Evolutionary conservation across 148 eudicot genomes (phyloP), one percentile per base, ranked within the genome.

Genomic region (Nyssa sinensis): DNA sequence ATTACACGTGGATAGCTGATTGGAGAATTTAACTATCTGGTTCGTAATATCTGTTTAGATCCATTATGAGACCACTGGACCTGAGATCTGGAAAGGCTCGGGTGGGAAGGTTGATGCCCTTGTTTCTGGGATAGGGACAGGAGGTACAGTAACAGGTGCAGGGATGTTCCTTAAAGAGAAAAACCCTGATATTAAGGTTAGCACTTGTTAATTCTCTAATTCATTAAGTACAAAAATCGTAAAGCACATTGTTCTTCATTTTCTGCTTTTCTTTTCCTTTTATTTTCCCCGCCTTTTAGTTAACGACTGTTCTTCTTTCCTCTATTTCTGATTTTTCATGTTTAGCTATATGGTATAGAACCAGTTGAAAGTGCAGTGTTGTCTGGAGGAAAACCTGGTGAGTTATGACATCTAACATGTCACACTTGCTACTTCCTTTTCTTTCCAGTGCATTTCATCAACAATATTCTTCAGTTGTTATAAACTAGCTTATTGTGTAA

Each of bases 41-140:
- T n/a, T 60, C 31, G 29, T 44, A 13, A 29, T 24, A 34, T 60
- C 24, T 76, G 27, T 82, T 31, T 72, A 94, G 98, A 70, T 80
- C 64, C 98, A 94, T 77, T 92, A 78, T 73, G 92, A 90, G 64
- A 92, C 92, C 21, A 92, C 97, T 27, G 98, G 98, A 62, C 98
- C 98, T 4, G 98, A 94, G 75, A 85, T 94, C 41, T 94, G 98
- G 98, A 89, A 75, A 33, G 85, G 75, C 23, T 74, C 92, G 1
- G 79, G 78, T 58, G 97, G 96, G 55, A 80, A 90, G 82, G 77
- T 94, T 65, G 97, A 90, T 86, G 89, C 81, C 7, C 72, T 94
- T 64, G 91, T 94, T 60, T 79, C 86, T 55, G 90, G 97, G 44
- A 81, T 94, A 66, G 98, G 97, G 28, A 94, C 96, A 1, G 97